phyloP scores from a whole-genome alignment of 805 yeast genomes.

The Candida insectorum region DNA sequence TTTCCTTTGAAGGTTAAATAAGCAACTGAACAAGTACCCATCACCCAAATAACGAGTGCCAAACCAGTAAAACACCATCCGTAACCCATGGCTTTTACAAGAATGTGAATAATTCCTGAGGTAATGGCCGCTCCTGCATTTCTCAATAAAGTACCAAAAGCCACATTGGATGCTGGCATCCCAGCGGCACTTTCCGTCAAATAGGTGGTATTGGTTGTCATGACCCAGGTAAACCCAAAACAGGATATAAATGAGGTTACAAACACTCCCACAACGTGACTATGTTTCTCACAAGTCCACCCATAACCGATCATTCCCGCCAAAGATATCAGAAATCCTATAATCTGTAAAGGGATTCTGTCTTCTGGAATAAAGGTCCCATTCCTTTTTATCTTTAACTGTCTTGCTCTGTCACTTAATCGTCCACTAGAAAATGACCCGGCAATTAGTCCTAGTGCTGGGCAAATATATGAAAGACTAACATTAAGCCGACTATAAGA shows the following conservation, averaged over 20 bases:
- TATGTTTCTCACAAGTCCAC: constrained; percentile 44
- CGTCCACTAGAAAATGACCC: constrained; percentile 52
- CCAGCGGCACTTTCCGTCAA: constrained; percentile 47
- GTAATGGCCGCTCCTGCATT: constrained; percentile 54
- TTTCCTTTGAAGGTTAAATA: constrained; percentile 20
- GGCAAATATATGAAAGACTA: constrained; percentile 49
- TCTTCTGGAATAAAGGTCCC: constrained; percentile 43
- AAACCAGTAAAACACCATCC: constrained; percentile 57
- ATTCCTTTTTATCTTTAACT: constrained; percentile 21
- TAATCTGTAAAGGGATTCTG: constrained; percentile 40
- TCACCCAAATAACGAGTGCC: constrained; percentile 26
- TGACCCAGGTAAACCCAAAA: constrained; percentile 55
- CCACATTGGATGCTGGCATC: constrained; percentile 52
- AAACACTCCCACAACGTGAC: constrained; percentile 15
- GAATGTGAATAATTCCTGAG: constrained; percentile 41
- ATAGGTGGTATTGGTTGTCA: constrained; percentile 51
- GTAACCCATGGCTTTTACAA: constrained; percentile 35
- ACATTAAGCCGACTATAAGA: constrained; percentile 29
- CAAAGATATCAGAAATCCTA: constrained; percentile 42
- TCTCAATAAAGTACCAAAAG: constrained; percentile 51
- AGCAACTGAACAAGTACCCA: constrained; percentile 15
- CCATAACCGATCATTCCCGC: constrained; percentile 50
- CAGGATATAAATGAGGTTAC: constrained; percentile 37
- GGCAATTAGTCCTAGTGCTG: constrained; percentile 45
- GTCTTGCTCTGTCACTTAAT: constrained; percentile 34